Conservation (phyloP, 108 stramenopile species). For the Bacterosira constricta region DNA sequence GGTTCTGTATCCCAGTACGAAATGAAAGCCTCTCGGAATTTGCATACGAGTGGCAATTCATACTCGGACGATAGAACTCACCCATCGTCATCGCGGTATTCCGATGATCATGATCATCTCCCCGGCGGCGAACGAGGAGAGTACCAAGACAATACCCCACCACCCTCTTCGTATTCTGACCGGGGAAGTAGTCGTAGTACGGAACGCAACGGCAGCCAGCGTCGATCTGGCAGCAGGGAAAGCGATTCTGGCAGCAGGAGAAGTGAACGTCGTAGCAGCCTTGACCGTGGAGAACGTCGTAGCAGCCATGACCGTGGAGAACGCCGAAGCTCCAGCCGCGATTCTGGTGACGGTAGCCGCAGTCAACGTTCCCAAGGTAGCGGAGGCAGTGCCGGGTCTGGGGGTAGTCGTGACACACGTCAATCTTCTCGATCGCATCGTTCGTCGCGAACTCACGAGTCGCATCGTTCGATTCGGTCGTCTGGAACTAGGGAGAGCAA, state of each 20-base stretch:
- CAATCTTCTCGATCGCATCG: neutral
- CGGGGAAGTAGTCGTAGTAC: neutral
- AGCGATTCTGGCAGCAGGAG: too few relatives aligned
- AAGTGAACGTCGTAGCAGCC: neutral
- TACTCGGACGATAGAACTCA: too few relatives aligned
- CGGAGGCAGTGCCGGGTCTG: neutral
- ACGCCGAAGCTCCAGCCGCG: constrained; percentile 10
- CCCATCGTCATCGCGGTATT: too few relatives aligned
- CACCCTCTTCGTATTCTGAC: constrained; percentile 7
- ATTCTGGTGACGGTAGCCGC: neutral
- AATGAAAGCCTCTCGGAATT: constrained; percentile 20
- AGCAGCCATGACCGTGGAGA: neutral
- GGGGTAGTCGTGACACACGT: neutral
- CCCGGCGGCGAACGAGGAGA: constrained; percentile 5
- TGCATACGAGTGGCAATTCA: too few relatives aligned
- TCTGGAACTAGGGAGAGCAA: too few relatives aligned
- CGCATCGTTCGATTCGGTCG: too few relatives aligned
- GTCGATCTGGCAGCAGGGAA: neutral
- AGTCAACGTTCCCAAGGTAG: neutral
- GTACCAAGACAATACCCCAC: constrained; percentile 3
- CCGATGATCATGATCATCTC: constrained; percentile 3
- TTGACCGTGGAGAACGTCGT: neutral
- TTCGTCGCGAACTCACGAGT: too few relatives aligned
- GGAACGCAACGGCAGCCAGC: neutral
- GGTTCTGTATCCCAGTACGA: constrained; percentile 16